phyloP scores from a whole-genome alignment of 345 rosid species.

The Rhodamnia argentea region DNA sequence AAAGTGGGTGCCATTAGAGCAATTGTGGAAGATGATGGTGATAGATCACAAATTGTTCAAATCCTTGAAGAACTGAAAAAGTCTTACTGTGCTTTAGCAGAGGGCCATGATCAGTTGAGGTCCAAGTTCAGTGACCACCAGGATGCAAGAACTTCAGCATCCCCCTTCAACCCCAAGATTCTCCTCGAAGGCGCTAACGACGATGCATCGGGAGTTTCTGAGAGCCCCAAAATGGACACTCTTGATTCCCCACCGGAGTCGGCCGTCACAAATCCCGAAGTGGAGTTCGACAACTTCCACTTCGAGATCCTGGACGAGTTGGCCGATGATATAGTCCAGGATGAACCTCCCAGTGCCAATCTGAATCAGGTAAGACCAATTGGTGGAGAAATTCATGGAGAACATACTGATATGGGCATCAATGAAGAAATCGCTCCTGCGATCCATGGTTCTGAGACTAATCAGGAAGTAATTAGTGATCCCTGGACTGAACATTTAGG shows the following conservation, averaged over 20 bases:
- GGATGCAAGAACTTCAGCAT: neutral
- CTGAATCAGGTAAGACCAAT: neutral
- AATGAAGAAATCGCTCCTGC: neutral
- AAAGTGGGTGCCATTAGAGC: slow-evolving; percentile 18
- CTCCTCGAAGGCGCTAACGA: neutral
- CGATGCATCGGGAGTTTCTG: neutral
- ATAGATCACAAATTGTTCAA: slow-evolving; percentile 2
- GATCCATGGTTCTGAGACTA: neutral
- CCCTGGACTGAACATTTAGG: neutral
- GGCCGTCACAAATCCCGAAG: slow-evolving; percentile 5
- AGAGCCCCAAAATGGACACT: slow-evolving; percentile 1
- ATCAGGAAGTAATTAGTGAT: neutral
- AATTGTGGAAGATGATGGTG: slow-evolving; percentile 10
- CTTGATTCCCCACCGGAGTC: slow-evolving; percentile 8
- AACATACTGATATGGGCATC: neutral
- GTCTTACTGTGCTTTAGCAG: slow-evolving; percentile 23
- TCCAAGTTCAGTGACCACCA: slow-evolving; percentile 5
- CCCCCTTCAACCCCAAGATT: neutral
- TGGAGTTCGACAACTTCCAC: slow-evolving; percentile 1
- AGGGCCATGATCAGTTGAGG: slow-evolving; percentile 18
- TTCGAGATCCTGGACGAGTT: slow-evolving; percentile 8
- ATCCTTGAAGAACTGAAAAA: slow-evolving; percentile 24
- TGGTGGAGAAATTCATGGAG: neutral
- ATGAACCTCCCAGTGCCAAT: neutral
- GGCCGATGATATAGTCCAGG: slow-evolving; percentile 1